Evolutionary conservation across 805 yeast genomes (phyloP).

Genomic region (Yarrowia alimentaria): DNA sequence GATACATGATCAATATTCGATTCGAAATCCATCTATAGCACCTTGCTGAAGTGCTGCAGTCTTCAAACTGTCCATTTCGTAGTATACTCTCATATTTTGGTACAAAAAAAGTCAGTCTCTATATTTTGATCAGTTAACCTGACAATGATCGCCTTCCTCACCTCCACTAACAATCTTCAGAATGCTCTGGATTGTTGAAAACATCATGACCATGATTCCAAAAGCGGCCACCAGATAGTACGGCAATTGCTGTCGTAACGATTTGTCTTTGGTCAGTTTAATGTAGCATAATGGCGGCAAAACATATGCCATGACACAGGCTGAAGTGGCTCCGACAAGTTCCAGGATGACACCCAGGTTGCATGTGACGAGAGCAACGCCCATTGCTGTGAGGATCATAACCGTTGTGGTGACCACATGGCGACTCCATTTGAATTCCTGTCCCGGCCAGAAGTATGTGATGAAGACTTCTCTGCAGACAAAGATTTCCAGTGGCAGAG

Average conservation of each 20-base stretch:
- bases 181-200: constrained; percentile 77
- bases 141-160: constrained; percentile 37
- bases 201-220: constrained; percentile 73
- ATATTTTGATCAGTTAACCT: neutral
- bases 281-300: constrained; percentile 83
- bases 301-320: constrained; percentile 88
- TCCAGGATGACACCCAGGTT: constrained; percentile 87
- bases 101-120: no score
- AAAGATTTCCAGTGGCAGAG: constrained; percentile 85
- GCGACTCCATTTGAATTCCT: constrained; percentile 37
- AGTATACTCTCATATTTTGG: no score
- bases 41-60: neutral
- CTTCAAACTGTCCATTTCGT: neutral
- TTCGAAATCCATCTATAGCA: neutral
- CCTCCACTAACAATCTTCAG: constrained; percentile 45
- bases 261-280: constrained; percentile 54
- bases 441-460: constrained; percentile 51
- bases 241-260: constrained; percentile 50
- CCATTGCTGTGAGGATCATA: constrained; percentile 67
- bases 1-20: no score
- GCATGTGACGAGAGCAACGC: constrained; percentile 74
- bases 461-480: constrained; percentile 85
- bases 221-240: constrained; percentile 58
- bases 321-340: constrained; percentile 88
- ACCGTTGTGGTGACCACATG: constrained; percentile 66